Conservation (phyloP, 140 eudicot genomes). For the Erigeron philadelphicus region DNA sequence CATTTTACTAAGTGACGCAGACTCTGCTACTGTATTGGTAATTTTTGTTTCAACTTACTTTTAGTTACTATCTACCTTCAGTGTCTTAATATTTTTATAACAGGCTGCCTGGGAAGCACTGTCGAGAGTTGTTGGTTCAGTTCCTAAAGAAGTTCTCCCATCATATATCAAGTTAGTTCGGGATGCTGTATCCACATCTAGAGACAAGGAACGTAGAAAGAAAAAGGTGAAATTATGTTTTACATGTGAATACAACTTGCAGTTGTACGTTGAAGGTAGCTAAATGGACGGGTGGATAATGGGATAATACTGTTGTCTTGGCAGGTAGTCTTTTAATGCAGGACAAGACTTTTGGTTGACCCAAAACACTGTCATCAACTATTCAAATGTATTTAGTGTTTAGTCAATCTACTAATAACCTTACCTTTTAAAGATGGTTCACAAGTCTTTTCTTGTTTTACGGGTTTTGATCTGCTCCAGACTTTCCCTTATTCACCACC, state of each 20-base stretch:
- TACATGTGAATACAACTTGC: not conserved
- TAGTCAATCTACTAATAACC: too few relatives aligned
- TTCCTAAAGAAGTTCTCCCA: slow-evolving; percentile 91
- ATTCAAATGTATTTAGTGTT: too few relatives aligned
- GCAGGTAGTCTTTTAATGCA: too few relatives aligned
- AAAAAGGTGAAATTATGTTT: slow-evolving; percentile 44
- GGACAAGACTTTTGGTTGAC: too few relatives aligned
- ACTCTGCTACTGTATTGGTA: slow-evolving; percentile 77
- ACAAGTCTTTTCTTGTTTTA: too few relatives aligned
- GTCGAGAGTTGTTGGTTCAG: slow-evolving; percentile 76
- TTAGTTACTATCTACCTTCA: not conserved
- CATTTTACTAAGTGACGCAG: slow-evolving; percentile 78
- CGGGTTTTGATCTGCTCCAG: too few relatives aligned
- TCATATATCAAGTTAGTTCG: slow-evolving; percentile 86
- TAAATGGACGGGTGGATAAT: too few relatives aligned
- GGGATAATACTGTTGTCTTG: too few relatives aligned
- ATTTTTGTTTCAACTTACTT: not conserved
- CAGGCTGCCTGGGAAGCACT: slow-evolving; percentile 97
- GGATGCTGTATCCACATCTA: slow-evolving; percentile 89
- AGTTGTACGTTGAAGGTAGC: too few relatives aligned
- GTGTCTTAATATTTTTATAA: slow-evolving; percentile 15
- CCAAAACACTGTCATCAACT: too few relatives aligned
- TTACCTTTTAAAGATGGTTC: too few relatives aligned
- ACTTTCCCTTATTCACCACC: too few relatives aligned
- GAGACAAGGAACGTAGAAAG: slow-evolving; percentile 93